Evolutionary conservation across 768 basidiomycete genomes (phyloP).

Genomic region (Udeniomyces megalosporus): DNA sequence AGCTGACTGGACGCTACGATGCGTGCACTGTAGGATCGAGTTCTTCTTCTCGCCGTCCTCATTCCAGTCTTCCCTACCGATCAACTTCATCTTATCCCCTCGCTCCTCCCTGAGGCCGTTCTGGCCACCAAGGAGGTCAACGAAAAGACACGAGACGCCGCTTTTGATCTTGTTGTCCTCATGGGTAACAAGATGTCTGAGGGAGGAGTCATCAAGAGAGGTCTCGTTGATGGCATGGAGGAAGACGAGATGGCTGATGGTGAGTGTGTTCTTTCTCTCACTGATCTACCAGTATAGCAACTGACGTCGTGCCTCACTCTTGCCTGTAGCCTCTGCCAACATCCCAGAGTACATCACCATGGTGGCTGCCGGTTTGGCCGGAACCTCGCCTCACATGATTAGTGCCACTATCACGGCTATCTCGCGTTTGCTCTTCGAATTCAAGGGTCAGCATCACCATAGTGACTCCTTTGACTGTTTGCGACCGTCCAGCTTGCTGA

Average conservation of each 20-base stretch:
- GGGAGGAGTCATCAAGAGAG: conserved; percentile 66
- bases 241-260: conserved; percentile 15
- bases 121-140: conserved; percentile 94
- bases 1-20: too few species aligned
- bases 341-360: conserved; percentile 91
- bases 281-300: neutral
- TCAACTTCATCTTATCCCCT: conserved; percentile 66
- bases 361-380: conserved; percentile 86
- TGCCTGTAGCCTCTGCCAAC: conserved; percentile 43
- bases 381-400: conserved; percentile 91
- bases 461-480: neutral
- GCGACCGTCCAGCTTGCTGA: neutral
- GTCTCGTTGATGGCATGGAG: conserved; percentile 68
- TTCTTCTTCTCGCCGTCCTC: conserved; percentile 53
- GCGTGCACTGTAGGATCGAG: conserved; percentile 48
- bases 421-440: conserved; percentile 86
- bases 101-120: conserved; percentile 82
- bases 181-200: conserved; percentile 85
- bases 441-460: conserved; percentile 49
- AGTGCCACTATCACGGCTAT: conserved; percentile 90
- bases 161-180: conserved; percentile 72
- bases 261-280: neutral
- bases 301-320: conserved; percentile 5
- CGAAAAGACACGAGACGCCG: conserved; percentile 71
- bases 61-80: conserved; percentile 51